These are phyloP conservation scores for Diplodia sapinea DNA, from an alignment of 2,329 filamentous ascomycete species.

Conservation along the genomic window DNA sequence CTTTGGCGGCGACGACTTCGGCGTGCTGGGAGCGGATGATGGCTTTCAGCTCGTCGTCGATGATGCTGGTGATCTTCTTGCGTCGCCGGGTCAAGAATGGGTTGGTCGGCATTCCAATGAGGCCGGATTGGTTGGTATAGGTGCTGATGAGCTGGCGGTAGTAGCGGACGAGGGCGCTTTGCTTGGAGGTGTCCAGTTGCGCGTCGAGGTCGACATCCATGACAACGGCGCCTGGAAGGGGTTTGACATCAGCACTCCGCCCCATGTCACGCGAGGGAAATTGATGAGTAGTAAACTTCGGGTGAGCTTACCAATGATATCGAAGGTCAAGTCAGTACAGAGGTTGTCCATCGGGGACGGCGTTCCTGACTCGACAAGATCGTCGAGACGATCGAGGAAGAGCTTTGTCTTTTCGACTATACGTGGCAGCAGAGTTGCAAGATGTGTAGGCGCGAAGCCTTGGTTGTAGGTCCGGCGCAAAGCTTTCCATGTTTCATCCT, in stretches of 20 bases:
- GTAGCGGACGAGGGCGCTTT: slow-evolving; percentile 24
- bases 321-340: slow-evolving; percentile 27
- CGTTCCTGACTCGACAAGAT: slow-evolving; percentile 5
- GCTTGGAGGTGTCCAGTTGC: background rate
- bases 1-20: slow-evolving; percentile 28
- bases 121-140: slow-evolving; percentile 11
- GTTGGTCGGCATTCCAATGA: slow-evolving; percentile 6
- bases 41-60: slow-evolving; percentile 34
- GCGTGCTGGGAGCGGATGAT: slow-evolving; percentile 34
- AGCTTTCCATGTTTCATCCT: slow-evolving; percentile 34
- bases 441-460: slow-evolving; percentile 36
- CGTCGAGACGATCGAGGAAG: slow-evolving; percentile 32
- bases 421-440: slow-evolving; percentile 35
- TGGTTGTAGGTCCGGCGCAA: slow-evolving; percentile 35
- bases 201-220: slow-evolving; percentile 27
- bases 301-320: slow-evolving; percentile 24
- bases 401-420: slow-evolving; percentile 38
- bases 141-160: slow-evolving; percentile 31
- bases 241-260: background rate
- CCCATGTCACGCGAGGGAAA: background rate
- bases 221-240: slow-evolving; percentile 6
- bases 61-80: slow-evolving; percentile 31
- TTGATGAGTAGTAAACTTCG: background rate
- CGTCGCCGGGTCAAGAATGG: slow-evolving; percentile 16
- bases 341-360: slow-evolving; percentile 9